Evolutionary conservation across 768 basidiomycete genomes (phyloP).

Genomic region (Trametes villosa): DNA sequence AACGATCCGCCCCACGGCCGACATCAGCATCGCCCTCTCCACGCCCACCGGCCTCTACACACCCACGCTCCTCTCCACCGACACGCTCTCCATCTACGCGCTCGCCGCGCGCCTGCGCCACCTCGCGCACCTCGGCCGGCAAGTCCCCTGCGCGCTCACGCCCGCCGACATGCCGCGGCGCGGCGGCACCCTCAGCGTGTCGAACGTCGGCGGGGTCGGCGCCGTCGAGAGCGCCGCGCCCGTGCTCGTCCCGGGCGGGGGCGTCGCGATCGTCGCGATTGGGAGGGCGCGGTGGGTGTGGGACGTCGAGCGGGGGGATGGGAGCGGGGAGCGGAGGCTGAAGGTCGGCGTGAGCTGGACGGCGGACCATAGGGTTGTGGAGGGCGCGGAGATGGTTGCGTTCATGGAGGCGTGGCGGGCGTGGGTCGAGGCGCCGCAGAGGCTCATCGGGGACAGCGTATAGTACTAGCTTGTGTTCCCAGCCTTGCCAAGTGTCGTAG

Average conservation of each 20-base stretch:
- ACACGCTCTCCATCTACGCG: conserved; percentile 59
- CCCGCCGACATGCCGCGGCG: conserved; percentile 71
- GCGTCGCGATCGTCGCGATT: conserved; percentile 83
- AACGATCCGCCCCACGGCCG: conserved; percentile 72
- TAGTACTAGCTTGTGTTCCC: too few species aligned
- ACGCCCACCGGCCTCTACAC: conserved; percentile 86
- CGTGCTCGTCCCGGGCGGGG: conserved; percentile 80
- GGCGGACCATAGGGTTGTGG: conserved; percentile 86
- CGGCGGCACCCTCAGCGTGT: conserved; percentile 81
- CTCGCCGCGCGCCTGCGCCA: conserved; percentile 65
- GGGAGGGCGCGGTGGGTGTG: conserved; percentile 79
- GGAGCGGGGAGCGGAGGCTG: conserved; percentile 54
- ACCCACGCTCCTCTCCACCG: conserved; percentile 63
- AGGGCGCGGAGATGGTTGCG: conserved; percentile 87
- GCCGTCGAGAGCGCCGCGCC: conserved; percentile 72
- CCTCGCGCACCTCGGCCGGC: conserved; percentile 66
- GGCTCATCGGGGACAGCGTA: conserved; percentile 60
- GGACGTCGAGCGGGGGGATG: conserved; percentile 61
- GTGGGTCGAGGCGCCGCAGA: conserved; percentile 76
- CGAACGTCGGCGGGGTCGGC: conserved; percentile 84
- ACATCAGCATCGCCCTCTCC: conserved; percentile 77
- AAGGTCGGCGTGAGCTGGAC: conserved; percentile 78
- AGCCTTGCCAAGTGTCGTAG: too few species aligned
- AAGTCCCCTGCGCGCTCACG: conserved; percentile 66
- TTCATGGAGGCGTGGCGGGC: conserved; percentile 86